Conservation (phyloP, 2,329 filamentous ascomycete species). For the Mollisiaceae sp. region DNA sequence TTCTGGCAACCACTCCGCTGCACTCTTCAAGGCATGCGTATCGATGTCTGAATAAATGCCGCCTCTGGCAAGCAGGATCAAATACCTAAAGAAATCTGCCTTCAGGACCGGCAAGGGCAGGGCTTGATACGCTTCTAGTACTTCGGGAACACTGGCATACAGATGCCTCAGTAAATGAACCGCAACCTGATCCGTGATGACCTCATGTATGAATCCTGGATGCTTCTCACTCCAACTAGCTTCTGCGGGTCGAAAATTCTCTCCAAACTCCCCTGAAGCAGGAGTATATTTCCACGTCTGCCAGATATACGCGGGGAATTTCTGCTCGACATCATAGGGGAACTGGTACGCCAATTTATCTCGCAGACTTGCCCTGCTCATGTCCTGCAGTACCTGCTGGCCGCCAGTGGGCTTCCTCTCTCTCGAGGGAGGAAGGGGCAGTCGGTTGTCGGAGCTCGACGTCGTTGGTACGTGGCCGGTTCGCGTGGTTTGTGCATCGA, state of each 20-base stretch:
- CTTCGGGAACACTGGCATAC: conserved; percentile 81
- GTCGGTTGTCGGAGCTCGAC: conserved; percentile 23
- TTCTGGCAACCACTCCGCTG: conserved; percentile 84
- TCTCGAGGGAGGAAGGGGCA: conserved; percentile 4
- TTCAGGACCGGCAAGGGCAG: conserved; percentile 77
- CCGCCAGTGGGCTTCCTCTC: conserved; percentile 26
- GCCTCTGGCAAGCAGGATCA: conserved; percentile 75
- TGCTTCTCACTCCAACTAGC: conserved; percentile 88
- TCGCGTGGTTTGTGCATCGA: conserved; percentile 19
- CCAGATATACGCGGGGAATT: conserved; percentile 98
- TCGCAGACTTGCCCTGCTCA: conserved; percentile 72
- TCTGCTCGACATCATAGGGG: conserved; percentile 84
- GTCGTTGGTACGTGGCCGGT: conserved; percentile 24
- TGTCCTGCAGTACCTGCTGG: conserved; percentile 52
- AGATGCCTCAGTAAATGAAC: conserved; percentile 81
- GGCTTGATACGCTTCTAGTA: conserved; percentile 76
- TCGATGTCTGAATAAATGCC: conserved; percentile 94
- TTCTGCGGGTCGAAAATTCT: conserved; percentile 79
- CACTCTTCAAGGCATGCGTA: conserved; percentile 82
- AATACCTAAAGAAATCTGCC: conserved; percentile 74
- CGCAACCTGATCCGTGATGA: conserved; percentile 90
- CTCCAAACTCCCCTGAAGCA: conserved; percentile 73
- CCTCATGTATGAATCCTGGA: conserved; percentile 92
- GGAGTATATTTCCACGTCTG: conserved; percentile 97
- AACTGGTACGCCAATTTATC: conserved; percentile 92